These are phyloP conservation scores for Amanita jacksonii DNA, from an alignment of 768 basidiomycete genomes.

Conservation along the genomic window DNA sequence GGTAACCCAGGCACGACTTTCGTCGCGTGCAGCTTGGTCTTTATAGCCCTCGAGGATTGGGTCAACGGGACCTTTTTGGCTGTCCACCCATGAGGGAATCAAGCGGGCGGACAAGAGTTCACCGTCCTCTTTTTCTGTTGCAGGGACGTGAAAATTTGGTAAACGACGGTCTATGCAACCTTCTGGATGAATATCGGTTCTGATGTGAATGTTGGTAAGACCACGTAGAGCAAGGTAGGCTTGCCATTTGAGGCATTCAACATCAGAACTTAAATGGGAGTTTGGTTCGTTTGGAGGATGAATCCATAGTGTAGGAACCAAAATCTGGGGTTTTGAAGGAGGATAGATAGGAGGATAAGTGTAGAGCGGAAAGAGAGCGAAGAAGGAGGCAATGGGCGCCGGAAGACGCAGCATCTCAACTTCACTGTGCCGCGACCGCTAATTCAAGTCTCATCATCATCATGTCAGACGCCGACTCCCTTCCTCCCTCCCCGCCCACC, in stretches of 20 bases:
- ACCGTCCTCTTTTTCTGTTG: constrained; percentile 22
- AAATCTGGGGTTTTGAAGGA: constrained; percentile 16
- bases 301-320: constrained; percentile 55
- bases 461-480: constrained; percentile 24
- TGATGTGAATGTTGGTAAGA: constrained; percentile 38
- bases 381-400: constrained; percentile 35
- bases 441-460: not conserved
- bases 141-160: constrained; percentile 60
- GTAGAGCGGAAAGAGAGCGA: constrained; percentile 52
- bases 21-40: constrained; percentile 49
- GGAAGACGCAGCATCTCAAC: constrained; percentile 21
- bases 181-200: constrained; percentile 60
- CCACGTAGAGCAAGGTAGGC: constrained; percentile 69
- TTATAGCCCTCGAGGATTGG: constrained; percentile 56
- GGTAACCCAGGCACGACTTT: constrained; percentile 76
- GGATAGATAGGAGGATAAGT: constrained; percentile 34
- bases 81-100: constrained; percentile 72
- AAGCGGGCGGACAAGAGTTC: constrained; percentile 53
- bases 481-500: constrained; percentile 48
- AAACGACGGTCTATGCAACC: constrained; percentile 62
- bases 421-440: no score
- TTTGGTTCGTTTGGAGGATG: constrained; percentile 30
- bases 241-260: constrained; percentile 89
- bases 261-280: constrained; percentile 55
- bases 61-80: constrained; percentile 31